phyloP scores from a whole-genome alignment of 2,329 filamentous ascomycete genomes.

The Pseudogymnoascus sp. region DNA sequence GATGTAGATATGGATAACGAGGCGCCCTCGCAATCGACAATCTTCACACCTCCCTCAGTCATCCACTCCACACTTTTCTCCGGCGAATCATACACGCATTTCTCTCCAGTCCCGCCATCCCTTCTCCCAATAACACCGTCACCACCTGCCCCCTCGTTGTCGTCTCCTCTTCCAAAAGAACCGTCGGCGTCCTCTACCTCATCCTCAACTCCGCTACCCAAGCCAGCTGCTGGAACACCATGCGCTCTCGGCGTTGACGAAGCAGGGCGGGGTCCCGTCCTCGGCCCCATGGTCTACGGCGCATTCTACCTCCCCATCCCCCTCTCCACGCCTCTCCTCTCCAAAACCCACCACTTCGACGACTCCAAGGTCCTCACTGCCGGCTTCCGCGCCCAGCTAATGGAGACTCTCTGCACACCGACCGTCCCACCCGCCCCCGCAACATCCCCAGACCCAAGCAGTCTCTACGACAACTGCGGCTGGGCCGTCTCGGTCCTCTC shows the following conservation, averaged over 20 bases:
- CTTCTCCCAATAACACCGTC: constrained; percentile 36
- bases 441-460: constrained; percentile 26
- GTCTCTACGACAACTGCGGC: constrained; percentile 58
- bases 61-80: constrained; percentile 46
- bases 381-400: constrained; percentile 63
- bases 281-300: constrained; percentile 70
- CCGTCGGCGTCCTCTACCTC: constrained; percentile 28
- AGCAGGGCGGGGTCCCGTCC: constrained; percentile 86
- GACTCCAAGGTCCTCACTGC: constrained; percentile 90
- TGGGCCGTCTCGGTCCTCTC: constrained; percentile 80
- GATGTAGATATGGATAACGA: constrained; percentile 28
- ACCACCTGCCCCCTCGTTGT: constrained; percentile 15
- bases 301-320: constrained; percentile 68
- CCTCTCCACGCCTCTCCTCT: constrained; percentile 63
- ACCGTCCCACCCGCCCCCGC: constrained; percentile 17
- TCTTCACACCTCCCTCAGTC: constrained; percentile 64
- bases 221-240: constrained; percentile 34
- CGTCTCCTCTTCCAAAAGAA: constrained; percentile 14
- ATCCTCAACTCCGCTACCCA: background rate
- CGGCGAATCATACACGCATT: constrained; percentile 63
- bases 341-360: constrained; percentile 76
- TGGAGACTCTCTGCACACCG: constrained; percentile 60
- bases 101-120: constrained; percentile 57
- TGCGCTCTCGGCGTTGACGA: constrained; percentile 88
- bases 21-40: constrained; percentile 23